Percentiles rank a stretch among this genome's conserved stretches.
phyloP scores from a whole-genome alignment of 495 filamentous ascomycete species.

The Penicillium riverlandense region DNA sequence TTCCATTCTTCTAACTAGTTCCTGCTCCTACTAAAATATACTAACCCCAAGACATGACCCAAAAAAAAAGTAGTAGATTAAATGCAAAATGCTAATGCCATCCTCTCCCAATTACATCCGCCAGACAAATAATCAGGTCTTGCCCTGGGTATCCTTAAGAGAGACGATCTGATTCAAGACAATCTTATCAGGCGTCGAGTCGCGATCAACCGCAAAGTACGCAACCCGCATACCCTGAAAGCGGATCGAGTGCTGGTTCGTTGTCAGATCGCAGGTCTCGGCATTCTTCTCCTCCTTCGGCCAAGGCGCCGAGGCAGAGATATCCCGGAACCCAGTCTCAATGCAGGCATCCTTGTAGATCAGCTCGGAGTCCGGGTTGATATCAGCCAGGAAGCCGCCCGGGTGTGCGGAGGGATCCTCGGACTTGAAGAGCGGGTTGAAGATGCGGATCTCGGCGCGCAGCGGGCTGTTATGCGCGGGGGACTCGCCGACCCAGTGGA shows the following conservation, averaged over 20 bases:
- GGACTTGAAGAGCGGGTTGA: slow-evolving; percentile 80
- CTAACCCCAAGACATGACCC: no score
- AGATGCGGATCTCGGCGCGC: slow-evolving; percentile 70
- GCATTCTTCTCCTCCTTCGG: slow-evolving; percentile 57
- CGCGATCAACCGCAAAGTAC: slow-evolving; percentile 78
- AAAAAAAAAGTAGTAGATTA: no score
- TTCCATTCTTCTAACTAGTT: no score
- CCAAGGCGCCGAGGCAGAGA: slow-evolving; percentile 70
- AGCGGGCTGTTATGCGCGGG: slow-evolving; percentile 55
- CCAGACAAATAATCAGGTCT: slow-evolving; percentile 8
- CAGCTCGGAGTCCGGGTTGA: slow-evolving; percentile 79
- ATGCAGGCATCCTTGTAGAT: slow-evolving; percentile 73
- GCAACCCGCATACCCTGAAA: slow-evolving; percentile 92
- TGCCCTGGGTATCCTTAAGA: slow-evolving; percentile 61
- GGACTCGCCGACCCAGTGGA: slow-evolving; percentile 76
- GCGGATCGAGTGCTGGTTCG: slow-evolving; percentile 61
- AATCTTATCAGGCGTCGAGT: slow-evolving; percentile 67
- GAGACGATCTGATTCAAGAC: slow-evolving; percentile 90
- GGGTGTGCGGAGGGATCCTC: slow-evolving; percentile 66
- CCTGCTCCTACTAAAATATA: no score
- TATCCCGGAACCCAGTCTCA: slow-evolving; percentile 78
- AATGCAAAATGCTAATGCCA: no score
- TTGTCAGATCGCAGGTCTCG: slow-evolving; percentile 30
- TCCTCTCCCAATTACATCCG: no score
- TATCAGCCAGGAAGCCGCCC: slow-evolving; percentile 72